Evolutionary conservation across 2,329 filamentous ascomycete genomes (phyloP), one percentile per base, ranked within the genome.

Genomic region (Colletotrichum sp.): DNA sequence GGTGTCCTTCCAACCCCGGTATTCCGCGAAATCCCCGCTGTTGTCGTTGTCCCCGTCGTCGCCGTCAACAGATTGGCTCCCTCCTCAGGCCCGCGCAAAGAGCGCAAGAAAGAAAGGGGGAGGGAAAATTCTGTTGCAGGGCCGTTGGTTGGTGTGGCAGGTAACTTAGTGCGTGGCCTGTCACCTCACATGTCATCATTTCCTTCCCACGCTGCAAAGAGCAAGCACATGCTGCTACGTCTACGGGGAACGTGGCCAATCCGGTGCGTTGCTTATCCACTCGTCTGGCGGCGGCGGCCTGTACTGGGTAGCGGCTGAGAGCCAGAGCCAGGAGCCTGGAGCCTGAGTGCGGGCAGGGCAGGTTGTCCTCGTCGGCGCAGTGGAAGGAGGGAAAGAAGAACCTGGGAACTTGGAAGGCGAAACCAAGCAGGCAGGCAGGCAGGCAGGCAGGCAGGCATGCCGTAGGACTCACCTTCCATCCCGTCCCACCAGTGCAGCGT

Each of bases 111-210:
- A 7, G 13, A 26, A 34, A 32, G 34, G 16, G 55, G 39, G 9
- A 18, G 16, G 28, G 36, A 60, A 60, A 34, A 69, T 24, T 39
- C 36, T 44, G 18, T 55, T 36, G 59, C n/a, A 55, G 44, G 59
- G 72, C 49, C 62, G 70, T 74, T 74, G 63, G 64, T 62, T 74
- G 57, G 65, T 69, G 57, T 64, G 36, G 36, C 63, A 63, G 59
- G 15, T 26, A 52, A 24, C 44, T 52, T 52, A 52, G n/a, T 72
- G 74, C 59, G 70, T 74, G 71, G 70, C 34, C 71, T 69, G 71
- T 76, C 71, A 76, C 74, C 74, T 76, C 74, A 76, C 70, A 76
- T 76, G 74, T 74, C 74, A 76, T 76, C 74, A 76, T 74, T 36
- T 65, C 59, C 59, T 36, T n/a, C 64, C 59, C 71, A 64, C 73